Evolutionary conservation across 116 monocot genomes (phyloP), one percentile per base, ranked within the genome.

Genomic region (Posidonia oceanica): DNA sequence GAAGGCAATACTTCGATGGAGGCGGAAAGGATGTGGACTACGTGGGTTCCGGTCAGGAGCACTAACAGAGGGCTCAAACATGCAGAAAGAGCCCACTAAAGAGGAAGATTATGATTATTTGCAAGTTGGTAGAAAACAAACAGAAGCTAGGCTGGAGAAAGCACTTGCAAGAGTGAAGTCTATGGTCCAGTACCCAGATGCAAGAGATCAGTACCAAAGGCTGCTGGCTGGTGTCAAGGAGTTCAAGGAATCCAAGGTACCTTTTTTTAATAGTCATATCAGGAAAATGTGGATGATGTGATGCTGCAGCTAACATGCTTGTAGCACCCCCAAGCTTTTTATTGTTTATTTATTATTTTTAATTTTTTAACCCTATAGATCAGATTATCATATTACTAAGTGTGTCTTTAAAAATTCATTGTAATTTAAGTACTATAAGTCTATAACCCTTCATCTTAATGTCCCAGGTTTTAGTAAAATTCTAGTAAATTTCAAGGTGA

Each of bases 161-260:
- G 93, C 99, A 57, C 86, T 99, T 52, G 84, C 86, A 54, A 79
- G 99, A 53, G 99, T 99, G 61, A 93, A 86, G 71, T 99, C 93
- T 36, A 99, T 99, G 99, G 90, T 83, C 64, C 99, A 88, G 59
- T 90, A 99, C 68, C 93, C 99, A 44, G 93, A 99, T 72, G 93
- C 93, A 60, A 90, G 93, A 86, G 90, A 90, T 68, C 99, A 99
- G 69, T 99, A 99, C 74, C 52, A 74, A 21, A 81, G 93, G 64
- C 73, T 99, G 68, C 40, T 88, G 39, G 86, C 73, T 52, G 82
- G 79, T n/a, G 73, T 67, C 21, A 69, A 71, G 12, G 80, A 80
- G 40, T 51, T 77, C 22, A 66, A 84, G 51, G 70, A 74, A 67
- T 75, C 79, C 12, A 80, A 77, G 76, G 83, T 79, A 71, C 29